These are phyloP conservation scores for Coniferiporia weirii DNA, from an alignment of 1,284 basidiomycete species.

Conservation along the genomic window DNA sequence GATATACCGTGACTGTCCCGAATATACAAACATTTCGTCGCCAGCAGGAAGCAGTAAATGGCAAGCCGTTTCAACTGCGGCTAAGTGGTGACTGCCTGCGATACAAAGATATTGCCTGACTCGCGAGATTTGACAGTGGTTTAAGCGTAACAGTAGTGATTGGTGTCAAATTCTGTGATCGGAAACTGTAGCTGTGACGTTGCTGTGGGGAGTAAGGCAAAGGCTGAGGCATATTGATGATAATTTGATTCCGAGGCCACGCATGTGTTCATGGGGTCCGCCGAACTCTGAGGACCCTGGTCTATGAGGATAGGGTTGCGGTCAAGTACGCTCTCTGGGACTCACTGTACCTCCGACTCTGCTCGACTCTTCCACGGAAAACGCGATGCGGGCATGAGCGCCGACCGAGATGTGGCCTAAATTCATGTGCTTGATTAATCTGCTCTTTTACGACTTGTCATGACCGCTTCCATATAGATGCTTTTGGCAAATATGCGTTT, in stretches of 20 bases:
- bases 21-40: neutral
- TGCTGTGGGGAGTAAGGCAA: neutral
- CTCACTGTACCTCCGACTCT: constrained; percentile 1
- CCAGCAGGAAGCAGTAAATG: neutral
- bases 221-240: neutral
- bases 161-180: neutral
- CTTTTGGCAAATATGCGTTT: neutral
- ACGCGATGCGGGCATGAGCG: neutral
- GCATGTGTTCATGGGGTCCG: constrained; percentile 1
- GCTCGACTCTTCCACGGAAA: neutral
- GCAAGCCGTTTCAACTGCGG: neutral
- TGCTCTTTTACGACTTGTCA: neutral
- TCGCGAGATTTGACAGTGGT: neutral
- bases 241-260: neutral
- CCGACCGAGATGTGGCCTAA: constrained; percentile 9
- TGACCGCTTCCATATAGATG: neutral
- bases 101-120: neutral
- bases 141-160: neutral
- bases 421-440: neutral
- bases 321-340: neutral
- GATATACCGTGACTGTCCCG: too few relatives aligned
- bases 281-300: neutral
- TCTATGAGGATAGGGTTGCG: constrained; percentile 4
- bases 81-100: neutral
- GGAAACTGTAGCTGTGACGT: neutral